A percentile compares a stretch with the other conserved stretches of the same genome.
phyloP scores from a whole-genome alignment of 495 filamentous ascomycete species.

The Bacidia gigantensis region DNA sequence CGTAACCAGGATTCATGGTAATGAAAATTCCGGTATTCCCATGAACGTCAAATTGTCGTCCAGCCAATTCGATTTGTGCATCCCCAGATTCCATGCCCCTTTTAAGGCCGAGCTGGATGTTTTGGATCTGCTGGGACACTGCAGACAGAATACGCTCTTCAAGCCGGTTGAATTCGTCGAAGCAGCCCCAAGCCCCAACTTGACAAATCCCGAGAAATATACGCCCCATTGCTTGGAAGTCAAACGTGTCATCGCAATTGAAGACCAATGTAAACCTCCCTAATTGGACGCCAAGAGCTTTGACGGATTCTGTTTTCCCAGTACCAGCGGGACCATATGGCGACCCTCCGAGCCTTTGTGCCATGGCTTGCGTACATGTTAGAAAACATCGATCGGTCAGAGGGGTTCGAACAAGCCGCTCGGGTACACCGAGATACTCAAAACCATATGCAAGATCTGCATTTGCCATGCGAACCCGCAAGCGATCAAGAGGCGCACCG shows the following conservation, averaged over 20 bases:
- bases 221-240: constrained; percentile 98
- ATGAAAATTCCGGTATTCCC: constrained; percentile 96
- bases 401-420: constrained; percentile 88
- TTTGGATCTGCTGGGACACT: constrained; percentile 97
- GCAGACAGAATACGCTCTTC: constrained; percentile 95
- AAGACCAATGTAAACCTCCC: constrained; percentile 97
- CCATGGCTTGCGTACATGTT: constrained; percentile 88
- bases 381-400: constrained; percentile 97
- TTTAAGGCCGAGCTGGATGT: constrained; percentile 90
- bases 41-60: constrained; percentile 75
- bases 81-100: constrained; percentile 64
- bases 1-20: constrained; percentile 99
- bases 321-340: constrained; percentile 96
- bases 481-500: constrained; percentile 65
- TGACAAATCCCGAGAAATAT: constrained; percentile 99
- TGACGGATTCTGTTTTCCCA: constrained; percentile 98
- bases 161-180: constrained; percentile 97
- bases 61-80: constrained; percentile 82
- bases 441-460: constrained; percentile 91
- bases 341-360: constrained; percentile 87
- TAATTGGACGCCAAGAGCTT: constrained; percentile 89
- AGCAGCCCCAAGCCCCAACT: constrained; percentile 98
- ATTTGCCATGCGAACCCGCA: constrained; percentile 94
- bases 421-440: constrained; percentile 91
- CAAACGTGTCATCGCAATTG: constrained; percentile 97